Evolutionary conservation across 768 basidiomycete species (phyloP).

Genomic region (Austroboletus festivus): DNA sequence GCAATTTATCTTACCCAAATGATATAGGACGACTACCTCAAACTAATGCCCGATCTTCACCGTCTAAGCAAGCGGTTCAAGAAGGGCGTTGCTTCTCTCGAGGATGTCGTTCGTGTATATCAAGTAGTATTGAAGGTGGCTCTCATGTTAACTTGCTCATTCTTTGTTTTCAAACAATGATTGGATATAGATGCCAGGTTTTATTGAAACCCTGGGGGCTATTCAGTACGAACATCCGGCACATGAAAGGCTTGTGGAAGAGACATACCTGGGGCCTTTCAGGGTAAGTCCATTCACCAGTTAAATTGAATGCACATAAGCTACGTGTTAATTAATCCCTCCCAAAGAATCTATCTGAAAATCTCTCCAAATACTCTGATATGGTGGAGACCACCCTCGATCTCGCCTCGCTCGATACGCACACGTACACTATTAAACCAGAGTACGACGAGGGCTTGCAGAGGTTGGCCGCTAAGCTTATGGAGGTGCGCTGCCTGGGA

Average conservation of each 20-base stretch:
- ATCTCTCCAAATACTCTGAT: slow-evolving; percentile 75
- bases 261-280: slow-evolving; percentile 61
- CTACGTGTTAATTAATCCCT: no score
- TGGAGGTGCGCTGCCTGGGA: slow-evolving; percentile 38
- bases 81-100: slow-evolving; percentile 76
- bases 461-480: slow-evolving; percentile 63
- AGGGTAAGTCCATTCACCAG: slow-evolving; percentile 40
- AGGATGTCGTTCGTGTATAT: slow-evolving; percentile 94
- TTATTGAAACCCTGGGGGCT: slow-evolving; percentile 62
- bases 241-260: slow-evolving; percentile 56
- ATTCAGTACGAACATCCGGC: slow-evolving; percentile 45
- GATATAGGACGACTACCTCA: slow-evolving; percentile 78
- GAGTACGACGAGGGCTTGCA: slow-evolving; percentile 82
- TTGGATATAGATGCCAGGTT: slow-evolving; percentile 61
- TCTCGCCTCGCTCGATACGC: slow-evolving; percentile 76
- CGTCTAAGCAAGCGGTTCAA: slow-evolving; percentile 91
- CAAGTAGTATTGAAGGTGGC: slow-evolving; percentile 83
- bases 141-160: neutral
- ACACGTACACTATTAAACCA: slow-evolving; percentile 89
- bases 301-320: neutral
- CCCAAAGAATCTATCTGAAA: slow-evolving; percentile 56
- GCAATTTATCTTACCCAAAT: neutral
- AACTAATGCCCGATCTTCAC: slow-evolving; percentile 90
- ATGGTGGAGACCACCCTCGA: slow-evolving; percentile 98
- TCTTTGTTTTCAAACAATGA: neutral